Evolutionary conservation across 768 basidiomycete genomes (phyloP), one percentile per base, ranked within the genome.

Genomic region (Trametes punicea): DNA sequence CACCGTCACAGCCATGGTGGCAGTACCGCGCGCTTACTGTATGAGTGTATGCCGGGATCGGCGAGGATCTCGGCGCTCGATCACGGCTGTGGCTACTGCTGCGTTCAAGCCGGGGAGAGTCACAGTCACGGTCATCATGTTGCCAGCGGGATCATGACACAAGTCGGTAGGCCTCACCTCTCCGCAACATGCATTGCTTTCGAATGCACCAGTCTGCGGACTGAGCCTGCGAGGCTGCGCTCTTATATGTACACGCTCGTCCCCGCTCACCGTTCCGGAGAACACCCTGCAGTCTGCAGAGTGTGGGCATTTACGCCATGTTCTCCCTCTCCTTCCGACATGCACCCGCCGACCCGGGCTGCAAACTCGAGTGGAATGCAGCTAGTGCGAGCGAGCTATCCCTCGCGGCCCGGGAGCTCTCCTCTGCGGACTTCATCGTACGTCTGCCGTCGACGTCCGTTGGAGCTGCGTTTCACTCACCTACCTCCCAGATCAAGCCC

Each of bases 381-480:
- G 40, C 11, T 5, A 23, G 31, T 13, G 40, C 18, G 11, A 25
- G 23, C 41, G 57, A 59, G 33, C 40, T 52, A 40, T 21, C 47
- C 13, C 52, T 38, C 26, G 51, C 48, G 2, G 57, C 47, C 2
- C 51, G 45, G 27, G 26, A 46, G 30, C 53, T 60, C 39, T 40
- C 58, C 18, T 38, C 46, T 6, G 42, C 51, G 5, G 58, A 60
- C 6, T 31, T 60, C 30, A 23, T 49, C 20, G 58, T 60, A 30
- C 27, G 58, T 55, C 36, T 18, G 2, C 15, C 3, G 36, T 20
- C 11, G 16, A 16, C 29, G 18, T 18, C 6, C 1, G n/a, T 5
- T n/a, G n/a, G 18, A n/a, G 11, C 7, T 6, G 18, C 20, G 21
- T 6, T 18, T n/a, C 5, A 40, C 40, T 23, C n/a, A 23, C 40